These are phyloP conservation scores for Cryptosporidium ryanae DNA, from an alignment of 169 alveolate species.

Conservation along the genomic window DNA sequence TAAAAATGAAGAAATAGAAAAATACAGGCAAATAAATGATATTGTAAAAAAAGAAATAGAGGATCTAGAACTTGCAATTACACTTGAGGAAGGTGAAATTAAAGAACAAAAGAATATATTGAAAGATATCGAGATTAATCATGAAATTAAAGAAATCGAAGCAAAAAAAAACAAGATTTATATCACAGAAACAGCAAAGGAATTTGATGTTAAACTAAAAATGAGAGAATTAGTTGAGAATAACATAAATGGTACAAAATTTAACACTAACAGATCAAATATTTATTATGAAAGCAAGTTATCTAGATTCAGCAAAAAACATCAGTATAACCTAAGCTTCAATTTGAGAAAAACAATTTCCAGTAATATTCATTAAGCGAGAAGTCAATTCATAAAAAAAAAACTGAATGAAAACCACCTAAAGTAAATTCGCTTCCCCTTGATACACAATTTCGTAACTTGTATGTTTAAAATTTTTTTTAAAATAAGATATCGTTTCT, in stretches of 20 bases:
- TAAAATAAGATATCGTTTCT: constrained; percentile 76
- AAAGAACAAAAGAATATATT: constrained; percentile 13
- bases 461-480: constrained; percentile 33
- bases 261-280: too few species aligned
- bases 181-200: background rate
- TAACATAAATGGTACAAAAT: background rate
- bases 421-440: constrained; percentile 35
- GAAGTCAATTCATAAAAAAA: background rate
- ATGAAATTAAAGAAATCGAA: background rate
- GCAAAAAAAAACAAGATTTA: background rate
- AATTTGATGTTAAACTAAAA: constrained; percentile 5
- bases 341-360: background rate
- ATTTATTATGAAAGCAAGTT: too few species aligned
- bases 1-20: constrained; percentile 10
- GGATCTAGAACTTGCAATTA: constrained; percentile 49
- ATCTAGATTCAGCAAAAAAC: background rate
- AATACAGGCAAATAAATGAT: background rate
- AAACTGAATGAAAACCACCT: background rate
- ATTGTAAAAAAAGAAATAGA: constrained; percentile 22
- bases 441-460: background rate
- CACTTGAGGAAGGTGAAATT: constrained; percentile 23
- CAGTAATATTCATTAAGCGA: background rate
- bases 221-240: constrained; percentile 14
- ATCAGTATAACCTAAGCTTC: background rate
- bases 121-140: background rate